A percentile compares a stretch with the other conserved stretches of the same genome.
These are phyloP conservation scores for Saturnispora saitoi DNA, from an alignment of 805 yeast species.

Conservation along the genomic window DNA sequence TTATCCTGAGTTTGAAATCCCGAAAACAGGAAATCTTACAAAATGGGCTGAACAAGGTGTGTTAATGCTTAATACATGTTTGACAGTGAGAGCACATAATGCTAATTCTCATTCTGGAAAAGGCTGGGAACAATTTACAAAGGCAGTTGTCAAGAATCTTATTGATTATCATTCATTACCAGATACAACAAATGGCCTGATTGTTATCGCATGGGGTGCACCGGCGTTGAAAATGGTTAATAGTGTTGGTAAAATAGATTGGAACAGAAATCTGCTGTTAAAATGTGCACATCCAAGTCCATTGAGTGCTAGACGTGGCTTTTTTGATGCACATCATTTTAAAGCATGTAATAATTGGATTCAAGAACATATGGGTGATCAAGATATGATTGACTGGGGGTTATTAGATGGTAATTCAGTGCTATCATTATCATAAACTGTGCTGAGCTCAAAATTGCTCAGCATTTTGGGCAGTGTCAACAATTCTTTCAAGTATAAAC, in stretches of 20 bases:
- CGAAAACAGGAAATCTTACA: conserved; percentile 59
- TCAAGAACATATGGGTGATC: conserved; percentile 29
- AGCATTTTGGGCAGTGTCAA: conserved; percentile 1
- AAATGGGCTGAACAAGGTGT: conserved; percentile 89
- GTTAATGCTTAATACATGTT: conserved; percentile 72
- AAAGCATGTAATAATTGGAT: conserved; percentile 74
- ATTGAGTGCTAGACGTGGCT: conserved; percentile 80
- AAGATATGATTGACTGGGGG: conserved; percentile 23
- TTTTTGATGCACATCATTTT: conserved; percentile 72
- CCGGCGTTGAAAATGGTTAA: conserved; percentile 35
- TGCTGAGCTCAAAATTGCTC: not conserved
- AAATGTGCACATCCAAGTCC: conserved; percentile 93
- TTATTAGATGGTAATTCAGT: conserved; percentile 9
- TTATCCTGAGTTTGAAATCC: conserved; percentile 61
- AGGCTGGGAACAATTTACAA: conserved; percentile 94
- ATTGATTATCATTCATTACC: conserved; percentile 38
- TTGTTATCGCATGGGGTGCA: conserved; percentile 55
- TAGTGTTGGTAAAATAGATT: conserved; percentile 22
- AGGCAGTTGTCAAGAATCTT: conserved; percentile 49
- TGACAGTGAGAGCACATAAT: conserved; percentile 87
- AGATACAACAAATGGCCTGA: conserved; percentile 41
- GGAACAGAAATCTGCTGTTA: conserved; percentile 41
- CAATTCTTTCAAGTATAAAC: not conserved
- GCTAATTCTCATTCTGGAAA: conserved; percentile 85
- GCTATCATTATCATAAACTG: not conserved